Conservation (phyloP, 2,329 filamentous ascomycete genomes). For the Ceratocystis harringtonii region DNA sequence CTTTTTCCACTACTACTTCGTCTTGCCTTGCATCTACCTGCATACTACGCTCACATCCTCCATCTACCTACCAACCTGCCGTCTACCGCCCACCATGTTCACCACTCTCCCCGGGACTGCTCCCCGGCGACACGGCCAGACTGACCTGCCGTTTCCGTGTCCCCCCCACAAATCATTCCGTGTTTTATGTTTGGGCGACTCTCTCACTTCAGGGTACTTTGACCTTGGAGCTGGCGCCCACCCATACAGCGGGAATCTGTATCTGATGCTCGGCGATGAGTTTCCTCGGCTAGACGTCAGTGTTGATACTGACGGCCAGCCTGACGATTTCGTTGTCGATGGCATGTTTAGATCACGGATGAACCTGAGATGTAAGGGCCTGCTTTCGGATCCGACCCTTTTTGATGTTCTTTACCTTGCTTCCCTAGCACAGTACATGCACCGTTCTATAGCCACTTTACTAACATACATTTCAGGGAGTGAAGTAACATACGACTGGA, state of each 20-base stretch:
- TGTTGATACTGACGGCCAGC: conserved; percentile 33
- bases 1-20: neutral
- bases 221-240: conserved; percentile 29
- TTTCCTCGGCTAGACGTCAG: conserved; percentile 31
- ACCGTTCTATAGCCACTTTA: neutral
- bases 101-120: conserved; percentile 9
- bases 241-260: conserved; percentile 39
- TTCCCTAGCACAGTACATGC: neutral
- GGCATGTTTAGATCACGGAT: conserved; percentile 24
- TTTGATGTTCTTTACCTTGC: neutral
- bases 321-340: conserved; percentile 35
- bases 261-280: conserved; percentile 31
- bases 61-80: neutral
- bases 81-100: conserved; percentile 9
- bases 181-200: conserved; percentile 51
- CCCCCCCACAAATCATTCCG: conserved; percentile 26
- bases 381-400: neutral
- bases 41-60: neutral
- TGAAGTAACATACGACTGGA: conserved; percentile 37
- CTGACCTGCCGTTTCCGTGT: neutral
- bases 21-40: neutral
- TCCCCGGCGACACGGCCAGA: conserved; percentile 3
- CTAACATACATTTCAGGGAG: conserved; percentile 17
- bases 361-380: conserved; percentile 26
- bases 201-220: conserved; percentile 44